These are phyloP conservation scores for Aureobasidium sp. DNA, from an alignment of 2,329 filamentous ascomycete species.

Conservation along the genomic window DNA sequence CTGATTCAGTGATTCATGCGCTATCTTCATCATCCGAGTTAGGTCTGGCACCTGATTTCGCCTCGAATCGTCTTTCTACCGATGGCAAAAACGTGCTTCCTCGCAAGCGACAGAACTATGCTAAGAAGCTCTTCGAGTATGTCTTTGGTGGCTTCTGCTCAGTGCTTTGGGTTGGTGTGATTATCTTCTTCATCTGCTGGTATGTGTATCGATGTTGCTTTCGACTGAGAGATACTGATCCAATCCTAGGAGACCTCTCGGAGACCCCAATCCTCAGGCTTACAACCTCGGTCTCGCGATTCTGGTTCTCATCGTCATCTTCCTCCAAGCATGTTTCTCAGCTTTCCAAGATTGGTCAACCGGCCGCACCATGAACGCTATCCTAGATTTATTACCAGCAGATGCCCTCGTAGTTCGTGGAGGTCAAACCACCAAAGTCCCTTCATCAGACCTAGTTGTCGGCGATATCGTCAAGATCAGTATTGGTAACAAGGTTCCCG, in stretches of 20 bases:
- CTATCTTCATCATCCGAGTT: constrained; percentile 9
- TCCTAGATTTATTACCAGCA: constrained; percentile 40
- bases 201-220: background rate
- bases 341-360: constrained; percentile 46
- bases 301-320: constrained; percentile 43
- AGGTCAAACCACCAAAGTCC: constrained; percentile 30
- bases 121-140: constrained; percentile 37
- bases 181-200: constrained; percentile 47
- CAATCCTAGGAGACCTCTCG: constrained; percentile 36
- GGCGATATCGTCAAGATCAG: constrained; percentile 37
- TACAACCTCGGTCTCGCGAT: constrained; percentile 43
- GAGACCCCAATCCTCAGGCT: constrained; percentile 35
- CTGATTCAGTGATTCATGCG: constrained; percentile 29
- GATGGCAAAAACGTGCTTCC: constrained; percentile 41
- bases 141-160: constrained; percentile 45
- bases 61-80: constrained; percentile 31
- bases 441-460: constrained; percentile 33
- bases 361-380: constrained; percentile 42
- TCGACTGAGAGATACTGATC: no score
- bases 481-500: constrained; percentile 39
- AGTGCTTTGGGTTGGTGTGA: constrained; percentile 41
- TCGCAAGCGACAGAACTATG: constrained; percentile 38
- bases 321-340: constrained; percentile 42
- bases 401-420: constrained; percentile 38
- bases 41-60: constrained; percentile 34